phyloP scores from a whole-genome alignment of 306 rosid species.

The Ochetophila trinervis region DNA sequence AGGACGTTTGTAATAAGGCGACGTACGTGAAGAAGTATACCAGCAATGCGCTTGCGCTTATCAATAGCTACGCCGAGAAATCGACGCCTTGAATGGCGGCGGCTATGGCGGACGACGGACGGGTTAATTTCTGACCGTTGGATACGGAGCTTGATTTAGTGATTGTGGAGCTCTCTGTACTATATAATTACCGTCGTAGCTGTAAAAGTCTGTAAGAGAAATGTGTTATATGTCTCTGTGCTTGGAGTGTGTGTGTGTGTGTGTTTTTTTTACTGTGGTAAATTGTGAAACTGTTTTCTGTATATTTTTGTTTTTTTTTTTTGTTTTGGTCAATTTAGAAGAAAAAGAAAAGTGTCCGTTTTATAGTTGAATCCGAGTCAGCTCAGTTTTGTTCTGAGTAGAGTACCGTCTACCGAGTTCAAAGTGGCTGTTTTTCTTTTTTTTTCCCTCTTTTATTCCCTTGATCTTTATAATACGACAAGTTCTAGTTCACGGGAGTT shows the following conservation, averaged over 20 bases:
- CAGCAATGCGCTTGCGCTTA: slow-evolving; percentile 89
- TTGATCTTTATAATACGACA: no score
- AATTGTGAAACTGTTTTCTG: not conserved
- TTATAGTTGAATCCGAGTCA: not conserved
- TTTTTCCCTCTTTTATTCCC: no score
- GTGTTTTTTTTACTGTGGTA: no score
- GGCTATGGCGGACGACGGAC: not conserved
- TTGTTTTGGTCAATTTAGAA: no score
- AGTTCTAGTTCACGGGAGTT: no score
- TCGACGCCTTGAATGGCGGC: slow-evolving; percentile 36
- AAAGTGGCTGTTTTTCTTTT: not conserved
- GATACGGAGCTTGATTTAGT: not conserved
- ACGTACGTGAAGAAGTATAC: slow-evolving; percentile 63
- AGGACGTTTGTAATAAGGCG: slow-evolving; percentile 45
- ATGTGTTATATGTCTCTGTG: not conserved
- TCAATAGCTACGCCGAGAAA: slow-evolving; percentile 55
- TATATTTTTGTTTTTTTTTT: not conserved
- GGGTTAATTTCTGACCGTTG: not conserved
- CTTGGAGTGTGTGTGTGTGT: no score
- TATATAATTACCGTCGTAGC: not conserved
- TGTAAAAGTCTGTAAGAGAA: not conserved
- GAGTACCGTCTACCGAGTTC: slow-evolving; percentile 8
- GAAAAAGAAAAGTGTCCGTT: not conserved
- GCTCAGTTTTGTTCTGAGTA: not conserved
- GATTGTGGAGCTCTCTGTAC: not conserved